Conservation (phyloP, 2,329 filamentous ascomycete genomes). For the Elsinoe arachidis region DNA sequence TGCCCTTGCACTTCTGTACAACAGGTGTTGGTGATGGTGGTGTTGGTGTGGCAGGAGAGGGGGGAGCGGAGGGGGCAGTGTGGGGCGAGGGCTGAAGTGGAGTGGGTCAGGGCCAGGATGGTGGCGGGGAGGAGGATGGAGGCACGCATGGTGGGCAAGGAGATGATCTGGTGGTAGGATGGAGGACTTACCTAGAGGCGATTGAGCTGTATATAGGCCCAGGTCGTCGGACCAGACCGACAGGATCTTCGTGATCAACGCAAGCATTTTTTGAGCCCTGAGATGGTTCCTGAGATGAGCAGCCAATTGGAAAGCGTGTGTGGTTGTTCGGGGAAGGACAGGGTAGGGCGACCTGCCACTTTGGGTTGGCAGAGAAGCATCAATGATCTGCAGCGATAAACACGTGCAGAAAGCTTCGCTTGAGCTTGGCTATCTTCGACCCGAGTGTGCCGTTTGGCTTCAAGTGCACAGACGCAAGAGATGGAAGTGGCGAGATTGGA, state of each 20-base stretch:
- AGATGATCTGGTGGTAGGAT: background rate
- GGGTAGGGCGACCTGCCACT: background rate
- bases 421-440: background rate
- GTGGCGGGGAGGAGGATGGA: background rate
- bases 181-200: background rate
- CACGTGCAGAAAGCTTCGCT: conserved; percentile 10
- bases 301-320: background rate
- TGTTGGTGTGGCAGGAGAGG: conserved; percentile 14
- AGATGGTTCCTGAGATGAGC: background rate
- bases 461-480: background rate
- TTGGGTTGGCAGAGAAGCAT: conserved; percentile 9
- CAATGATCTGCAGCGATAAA: background rate
- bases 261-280: conserved; percentile 5
- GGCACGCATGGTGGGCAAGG: background rate
- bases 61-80: conserved; percentile 2
- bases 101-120: background rate
- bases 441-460: background rate
- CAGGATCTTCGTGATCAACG: conserved; percentile 4
- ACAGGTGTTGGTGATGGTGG: conserved; percentile 50
- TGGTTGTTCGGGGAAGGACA: background rate
- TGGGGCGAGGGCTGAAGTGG: background rate
- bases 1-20: conserved; percentile 60
- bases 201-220: background rate
- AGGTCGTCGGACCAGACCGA: background rate
- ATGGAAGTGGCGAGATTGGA: too few relatives aligned